Base-by-base conservation (phyloP, 495 filamentous ascomycete species). In the Diplogelasinospora grovesii region DNA sequence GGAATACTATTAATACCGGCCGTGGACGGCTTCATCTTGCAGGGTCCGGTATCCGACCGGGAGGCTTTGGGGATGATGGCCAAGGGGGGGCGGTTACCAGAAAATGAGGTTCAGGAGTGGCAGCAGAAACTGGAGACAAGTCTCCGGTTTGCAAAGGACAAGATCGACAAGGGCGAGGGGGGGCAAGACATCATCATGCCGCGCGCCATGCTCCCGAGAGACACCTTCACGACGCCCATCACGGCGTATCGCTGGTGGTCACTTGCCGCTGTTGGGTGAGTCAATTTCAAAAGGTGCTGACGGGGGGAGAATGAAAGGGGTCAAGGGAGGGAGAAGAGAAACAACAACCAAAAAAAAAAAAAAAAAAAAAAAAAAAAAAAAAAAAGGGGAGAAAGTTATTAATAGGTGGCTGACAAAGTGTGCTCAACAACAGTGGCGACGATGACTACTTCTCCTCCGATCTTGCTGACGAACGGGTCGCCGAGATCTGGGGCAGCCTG, bases 381-480 rank as follows among this genome's bases (percentile, higher is more conserved):
- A n/a, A n/a, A n/a, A n/a, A n/a, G n/a, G 15, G 19, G 15, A n/a
- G 24, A 32, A 7, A 28, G 32, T 16, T 21, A 35, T 8, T 11
- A 24, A 46, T 9, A 36, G 20, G n/a, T n/a, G n/a, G n/a, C n/a
- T 19, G 18, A 24, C 16, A 30, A 18, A n/a, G n/a, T n/a, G n/a
- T n/a, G n/a, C n/a, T 21, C 11, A 21, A 39, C 13, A 20, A 13
- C 52, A 78, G 60, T 45, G 82, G 85, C 9, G 81, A 82, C 33
- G 90, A 98, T 61, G 92, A 97, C 59, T 83, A 84, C 47, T 98
- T 96, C 64, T 86, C 82, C 43, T 83, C 83, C 5, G 86, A 90
- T 57, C 63, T 94, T 31, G 55, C 59, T 0, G 80, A 85, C 33
- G 60, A 74, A 34, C 59, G 70, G 38, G 59, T 89, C 29, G 37